These are phyloP conservation scores for Stereum hirsutum DNA, from an alignment of 1,284 basidiomycete species.

Conservation along the genomic window DNA sequence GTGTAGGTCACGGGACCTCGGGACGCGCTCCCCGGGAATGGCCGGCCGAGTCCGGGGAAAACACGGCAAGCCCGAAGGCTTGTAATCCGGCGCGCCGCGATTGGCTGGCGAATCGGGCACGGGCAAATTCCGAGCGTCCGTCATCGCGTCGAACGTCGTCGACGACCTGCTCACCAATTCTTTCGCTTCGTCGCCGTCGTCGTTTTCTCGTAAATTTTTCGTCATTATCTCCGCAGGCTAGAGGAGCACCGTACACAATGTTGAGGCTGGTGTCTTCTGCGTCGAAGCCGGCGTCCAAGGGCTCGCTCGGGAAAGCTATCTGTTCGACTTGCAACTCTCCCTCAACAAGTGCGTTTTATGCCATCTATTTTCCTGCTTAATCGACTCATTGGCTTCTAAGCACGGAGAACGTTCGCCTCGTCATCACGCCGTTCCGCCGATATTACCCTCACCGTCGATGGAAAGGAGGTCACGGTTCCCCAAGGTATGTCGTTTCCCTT, in stretches of 20 bases:
- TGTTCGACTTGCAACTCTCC: conserved; percentile 33
- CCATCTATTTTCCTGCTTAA: background rate
- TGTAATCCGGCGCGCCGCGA: conserved; percentile 2
- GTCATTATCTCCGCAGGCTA: conserved; percentile 5
- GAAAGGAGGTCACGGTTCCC: conserved; percentile 90
- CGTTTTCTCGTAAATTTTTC: conserved; percentile 12
- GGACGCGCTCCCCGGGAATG: background rate
- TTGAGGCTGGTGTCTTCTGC: conserved; percentile 51
- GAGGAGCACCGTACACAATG: too few relatives aligned
- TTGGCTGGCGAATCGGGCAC: conserved; percentile 6
- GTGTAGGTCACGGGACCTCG: background rate
- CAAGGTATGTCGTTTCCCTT: conserved; percentile 48
- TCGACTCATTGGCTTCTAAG: conserved; percentile 23
- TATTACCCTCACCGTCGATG: conserved; percentile 86
- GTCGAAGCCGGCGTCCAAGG: conserved; percentile 48
- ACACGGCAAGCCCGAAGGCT: background rate
- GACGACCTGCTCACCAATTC: conserved; percentile 7
- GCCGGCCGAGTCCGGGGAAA: too few relatives aligned
- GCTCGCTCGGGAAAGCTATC: conserved; percentile 55
- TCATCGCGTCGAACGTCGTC: conserved; percentile 12
- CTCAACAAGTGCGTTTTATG: background rate
- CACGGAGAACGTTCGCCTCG: conserved; percentile 53
- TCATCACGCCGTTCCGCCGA: conserved; percentile 63
- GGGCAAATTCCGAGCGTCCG: conserved; percentile 9
- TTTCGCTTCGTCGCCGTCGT: conserved; percentile 5